Base-by-base conservation (phyloP, 2,329 filamentous ascomycete species). In the Trichoderma citrinoviride region DNA sequence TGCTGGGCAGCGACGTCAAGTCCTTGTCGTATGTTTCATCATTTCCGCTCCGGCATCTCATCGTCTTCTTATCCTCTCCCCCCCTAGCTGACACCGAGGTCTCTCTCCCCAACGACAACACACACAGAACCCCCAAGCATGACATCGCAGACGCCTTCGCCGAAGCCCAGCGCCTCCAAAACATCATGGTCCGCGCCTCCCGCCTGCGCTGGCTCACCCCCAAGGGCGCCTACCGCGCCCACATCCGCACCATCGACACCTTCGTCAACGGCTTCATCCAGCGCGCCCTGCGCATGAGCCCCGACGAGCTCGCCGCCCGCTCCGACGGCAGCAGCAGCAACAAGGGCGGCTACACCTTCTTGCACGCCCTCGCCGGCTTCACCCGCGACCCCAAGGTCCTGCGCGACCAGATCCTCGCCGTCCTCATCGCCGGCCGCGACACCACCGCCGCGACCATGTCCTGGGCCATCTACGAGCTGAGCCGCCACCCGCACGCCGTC, bases 391-490 rank as follows among this genome's bases (percentile, higher is more conserved):
- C 82, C 64, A 84, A 82, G 61, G 85, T 92, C 4, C 83, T 97
- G 15, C 90, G 92, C 40, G 93, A 97, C 77, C 93, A 97, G 76
- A 81, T 97, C 54, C 84, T 95, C 17, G 88, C 90, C 50, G 85
- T 97, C 12, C 84, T 97, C 3, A 85, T 97, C 17, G 93, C 93
- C 1, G 93, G 92, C 14, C 85, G 91, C 44, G 93, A 97, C 76
- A 97, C 93, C 15, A 97, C 93, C 0, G 93, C 93, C 33, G 86
- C 83, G 17, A 92, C 91, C 0, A 82, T 97, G 0, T 90, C 88
- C 0, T 97, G 92, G 89, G 82, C 86, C 41, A 82, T 97, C 66
- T 96, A 95, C 76, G 92, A 97, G 76, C 83, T 97, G 2, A 85
- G 88, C 43, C 86, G 87, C 17, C 83, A 91, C 69, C 92, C 92